Percentiles rank a stretch among this genome's conserved stretches.
These are phyloP conservation scores for Coemansia sp. DNA, from an alignment of 192 early-diverging fungal genomes.

Conservation along the genomic window DNA sequence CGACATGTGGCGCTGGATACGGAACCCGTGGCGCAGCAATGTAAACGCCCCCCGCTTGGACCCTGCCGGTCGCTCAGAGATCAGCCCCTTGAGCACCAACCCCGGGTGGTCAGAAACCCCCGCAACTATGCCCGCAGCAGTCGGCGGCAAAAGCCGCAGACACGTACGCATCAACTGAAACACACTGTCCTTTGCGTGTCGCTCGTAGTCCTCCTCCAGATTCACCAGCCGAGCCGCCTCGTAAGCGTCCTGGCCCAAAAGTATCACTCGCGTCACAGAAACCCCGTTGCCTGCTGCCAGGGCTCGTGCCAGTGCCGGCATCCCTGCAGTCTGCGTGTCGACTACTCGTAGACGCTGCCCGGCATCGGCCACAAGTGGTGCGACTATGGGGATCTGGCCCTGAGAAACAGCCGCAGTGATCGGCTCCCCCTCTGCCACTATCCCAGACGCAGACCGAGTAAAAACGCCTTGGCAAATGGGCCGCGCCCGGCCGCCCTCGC, in stretches of 20 bases:
- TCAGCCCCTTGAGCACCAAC: slow-evolving; percentile 51
- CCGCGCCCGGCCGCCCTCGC: slow-evolving; percentile 65
- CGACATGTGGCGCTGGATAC: slow-evolving; percentile 57
- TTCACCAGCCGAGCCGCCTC: slow-evolving; percentile 82
- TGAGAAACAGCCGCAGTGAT: slow-evolving; percentile 61
- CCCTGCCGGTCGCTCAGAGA: slow-evolving; percentile 50
- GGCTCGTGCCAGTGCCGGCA: slow-evolving; percentile 56
- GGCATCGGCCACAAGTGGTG: slow-evolving; percentile 55
- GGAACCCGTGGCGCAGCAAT: slow-evolving; percentile 74
- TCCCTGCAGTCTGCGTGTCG: slow-evolving; percentile 34
- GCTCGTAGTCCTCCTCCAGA: slow-evolving; percentile 70
- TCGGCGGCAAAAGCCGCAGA: slow-evolving; percentile 63
- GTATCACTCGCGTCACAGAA: slow-evolving; percentile 65
- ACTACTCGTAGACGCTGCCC: slow-evolving; percentile 39
- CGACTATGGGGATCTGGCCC: slow-evolving; percentile 62
- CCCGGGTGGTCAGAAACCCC: slow-evolving; percentile 51
- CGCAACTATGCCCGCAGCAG: slow-evolving; percentile 75
- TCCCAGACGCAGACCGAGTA: not conserved
- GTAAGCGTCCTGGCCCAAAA: too few species aligned
- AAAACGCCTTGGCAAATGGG: slow-evolving; percentile 69
- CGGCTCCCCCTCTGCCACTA: too few species aligned
- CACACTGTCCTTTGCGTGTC: slow-evolving; percentile 42
- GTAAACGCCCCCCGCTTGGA: too few species aligned
- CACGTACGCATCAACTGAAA: slow-evolving; percentile 61
- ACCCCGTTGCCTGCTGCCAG: slow-evolving; percentile 61